A percentile compares a stretch with the other conserved stretches of the same genome.
phyloP scores from a whole-genome alignment of 2,329 filamentous ascomycete species.

The Exutisphaerella laricina region DNA sequence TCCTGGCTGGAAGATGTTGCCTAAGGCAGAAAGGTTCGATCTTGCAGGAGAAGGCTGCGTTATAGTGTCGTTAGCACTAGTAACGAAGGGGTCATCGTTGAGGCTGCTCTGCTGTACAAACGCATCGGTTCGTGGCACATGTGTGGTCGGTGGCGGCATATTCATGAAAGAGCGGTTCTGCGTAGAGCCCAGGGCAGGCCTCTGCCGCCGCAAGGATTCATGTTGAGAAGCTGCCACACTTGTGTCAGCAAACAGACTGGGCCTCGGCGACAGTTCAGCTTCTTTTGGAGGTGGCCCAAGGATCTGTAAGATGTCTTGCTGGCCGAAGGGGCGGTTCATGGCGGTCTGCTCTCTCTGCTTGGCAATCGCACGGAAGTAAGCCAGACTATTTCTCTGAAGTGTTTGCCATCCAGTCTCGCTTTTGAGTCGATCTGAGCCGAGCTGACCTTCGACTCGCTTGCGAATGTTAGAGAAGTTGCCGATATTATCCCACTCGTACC shows the following conservation, averaged over 20 bases:
- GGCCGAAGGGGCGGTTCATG: constrained; percentile 28
- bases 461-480: constrained; percentile 40
- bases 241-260: not conserved
- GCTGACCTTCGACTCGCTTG: constrained; percentile 40
- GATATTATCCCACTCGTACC: constrained; percentile 43
- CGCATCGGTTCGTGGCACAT: no score
- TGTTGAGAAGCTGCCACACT: no score
- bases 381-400: constrained; percentile 34
- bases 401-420: constrained; percentile 33
- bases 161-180: no score
- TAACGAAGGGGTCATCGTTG: constrained; percentile 8
- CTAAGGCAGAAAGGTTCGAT: not conserved
- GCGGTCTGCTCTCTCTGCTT: constrained; percentile 35
- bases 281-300: constrained; percentile 10
- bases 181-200: no score
- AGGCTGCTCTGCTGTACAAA: no score
- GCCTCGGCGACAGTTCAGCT: not conserved
- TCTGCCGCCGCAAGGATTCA: no score
- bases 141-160: no score
- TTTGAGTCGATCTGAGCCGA: constrained; percentile 38
- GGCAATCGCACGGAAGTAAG: constrained; percentile 40
- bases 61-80: not conserved
- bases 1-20: not conserved
- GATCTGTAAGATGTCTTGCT: constrained; percentile 29
- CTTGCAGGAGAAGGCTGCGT: not conserved